A percentile compares a stretch with the other conserved stretches of the same genome.
Conservation (phyloP, 2,329 filamentous ascomycete genomes). For the Didymella segeticola region DNA sequence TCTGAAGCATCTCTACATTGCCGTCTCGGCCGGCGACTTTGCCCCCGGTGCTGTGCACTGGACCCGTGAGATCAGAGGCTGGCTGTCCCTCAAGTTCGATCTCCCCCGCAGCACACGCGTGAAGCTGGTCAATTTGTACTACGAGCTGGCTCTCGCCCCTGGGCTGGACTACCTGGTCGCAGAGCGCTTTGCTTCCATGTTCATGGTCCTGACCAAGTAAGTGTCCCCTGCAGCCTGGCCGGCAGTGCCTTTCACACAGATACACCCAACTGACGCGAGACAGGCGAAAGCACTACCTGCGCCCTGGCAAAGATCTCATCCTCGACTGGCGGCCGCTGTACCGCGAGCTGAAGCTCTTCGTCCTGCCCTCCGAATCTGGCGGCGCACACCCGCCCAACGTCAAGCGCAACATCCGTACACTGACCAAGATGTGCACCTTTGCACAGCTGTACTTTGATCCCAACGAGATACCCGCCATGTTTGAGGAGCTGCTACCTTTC, state of each 20-base stretch:
- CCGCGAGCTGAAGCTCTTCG: slow-evolving; percentile 89
- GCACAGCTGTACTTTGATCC: slow-evolving; percentile 94
- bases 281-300: slow-evolving; percentile 94
- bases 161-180: slow-evolving; percentile 82
- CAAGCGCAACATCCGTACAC: slow-evolving; percentile 72
- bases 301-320: slow-evolving; percentile 84
- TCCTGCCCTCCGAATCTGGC: slow-evolving; percentile 81
- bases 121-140: slow-evolving; percentile 88
- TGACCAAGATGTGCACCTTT: slow-evolving; percentile 90
- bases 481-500: slow-evolving; percentile 61
- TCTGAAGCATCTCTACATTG: slow-evolving; percentile 90
- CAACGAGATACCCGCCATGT: slow-evolving; percentile 76
- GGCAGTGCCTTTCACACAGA: background rate
- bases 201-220: slow-evolving; percentile 92
- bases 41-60: slow-evolving; percentile 92
- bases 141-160: slow-evolving; percentile 88
- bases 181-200: slow-evolving; percentile 96
- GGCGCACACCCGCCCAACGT: slow-evolving; percentile 67
- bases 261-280: slow-evolving; percentile 37
- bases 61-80: slow-evolving; percentile 94
- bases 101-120: slow-evolving; percentile 84
- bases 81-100: slow-evolving; percentile 97
- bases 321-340: slow-evolving; percentile 94
- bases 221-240: slow-evolving; percentile 41
- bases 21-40: slow-evolving; percentile 91